phyloP scores from a whole-genome alignment of 768 basidiomycete genomes.

The Lactifluus rugatus region DNA sequence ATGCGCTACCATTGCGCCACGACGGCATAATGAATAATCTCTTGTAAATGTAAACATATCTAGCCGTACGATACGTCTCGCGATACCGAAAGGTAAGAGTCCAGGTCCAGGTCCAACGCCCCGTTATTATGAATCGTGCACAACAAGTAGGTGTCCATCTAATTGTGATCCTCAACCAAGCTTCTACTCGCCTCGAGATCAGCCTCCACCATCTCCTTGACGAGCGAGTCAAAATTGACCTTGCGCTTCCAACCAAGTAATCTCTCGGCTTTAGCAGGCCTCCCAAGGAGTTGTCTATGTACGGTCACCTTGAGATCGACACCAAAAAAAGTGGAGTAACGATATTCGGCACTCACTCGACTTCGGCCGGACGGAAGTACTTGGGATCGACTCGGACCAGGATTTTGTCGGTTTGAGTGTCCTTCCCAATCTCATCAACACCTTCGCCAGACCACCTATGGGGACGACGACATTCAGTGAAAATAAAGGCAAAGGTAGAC shows the following conservation, averaged over 20 bases:
- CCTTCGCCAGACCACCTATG: conserved; percentile 69
- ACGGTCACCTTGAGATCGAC: not conserved
- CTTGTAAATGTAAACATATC: not conserved
- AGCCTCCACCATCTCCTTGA: conserved; percentile 84
- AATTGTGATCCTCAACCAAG: conserved; percentile 82
- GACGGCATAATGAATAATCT: conserved; percentile 20
- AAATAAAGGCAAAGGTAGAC: not conserved
- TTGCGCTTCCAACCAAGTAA: conserved; percentile 85
- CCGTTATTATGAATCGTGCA: not conserved
- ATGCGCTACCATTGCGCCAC: conserved; percentile 31
- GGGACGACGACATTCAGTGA: conserved; percentile 8
- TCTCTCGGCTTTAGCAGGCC: conserved; percentile 84
- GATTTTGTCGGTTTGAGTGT: conserved; percentile 54
- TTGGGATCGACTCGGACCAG: conserved; percentile 78
- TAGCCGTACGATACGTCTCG: not conserved
- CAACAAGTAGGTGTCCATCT: conserved; percentile 1
- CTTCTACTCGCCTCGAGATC: conserved; percentile 67
- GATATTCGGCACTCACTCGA: conserved; percentile 56
- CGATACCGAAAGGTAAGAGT: not conserved
- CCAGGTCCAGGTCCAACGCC: no score
- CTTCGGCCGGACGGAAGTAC: conserved; percentile 95
- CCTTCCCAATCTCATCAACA: conserved; percentile 68
- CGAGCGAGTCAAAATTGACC: conserved; percentile 73
- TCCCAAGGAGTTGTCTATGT: conserved; percentile 68
- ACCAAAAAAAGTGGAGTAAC: not conserved